Evolutionary conservation across 345 rosid genomes (phyloP), one percentile per base, ranked within the genome.

Genomic region (Brassica juncea): DNA sequence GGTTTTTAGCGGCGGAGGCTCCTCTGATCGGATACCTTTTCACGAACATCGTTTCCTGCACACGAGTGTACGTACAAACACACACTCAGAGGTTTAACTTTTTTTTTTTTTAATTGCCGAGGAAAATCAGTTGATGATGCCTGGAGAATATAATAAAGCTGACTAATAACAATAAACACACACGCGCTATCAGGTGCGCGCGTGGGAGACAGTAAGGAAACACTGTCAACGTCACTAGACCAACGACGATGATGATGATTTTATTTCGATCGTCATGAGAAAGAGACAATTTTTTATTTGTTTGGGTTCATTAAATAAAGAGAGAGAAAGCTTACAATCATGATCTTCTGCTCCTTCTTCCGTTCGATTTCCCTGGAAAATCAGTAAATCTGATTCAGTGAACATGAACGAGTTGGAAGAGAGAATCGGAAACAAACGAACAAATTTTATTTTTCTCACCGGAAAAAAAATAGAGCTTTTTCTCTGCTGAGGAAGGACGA

Each of bases 21-120:
- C 79, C 71, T 73, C 63, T 72, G 32, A 79, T 39, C 68, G 80
- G 76, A 70, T 73, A 52, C 27, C 83, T 72, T 72, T 77, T 76
- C 54, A 55, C 52, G 70, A 32, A 61, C 84, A 73, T 72, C 75
- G 37, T 61, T 72, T 15, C 78, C 74, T 77, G 63, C 19, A 69
- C 75, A 31, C 49, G 49, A 42, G 49, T 3, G 44, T 37, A 37
- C 37, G 37, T 34, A 28, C 21, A 19, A 19, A 30, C 32, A 4
- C 4, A 30, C 44, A 37, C 44, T 8, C 44, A 37, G 44, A 10
- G 49, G 14, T 42, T 42, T 28, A 28, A 28, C 31, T 28, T 28
- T 28, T 28, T 28, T 28, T 28, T 28, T 28, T 28, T 28, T 28
- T 28, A 3, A 42, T 42, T 42, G 10, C 49, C 11, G 49, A 54